Evolutionary conservation across 2,329 filamentous ascomycete genomes (phyloP).

Genomic region (Mariannaea sp.): DNA sequence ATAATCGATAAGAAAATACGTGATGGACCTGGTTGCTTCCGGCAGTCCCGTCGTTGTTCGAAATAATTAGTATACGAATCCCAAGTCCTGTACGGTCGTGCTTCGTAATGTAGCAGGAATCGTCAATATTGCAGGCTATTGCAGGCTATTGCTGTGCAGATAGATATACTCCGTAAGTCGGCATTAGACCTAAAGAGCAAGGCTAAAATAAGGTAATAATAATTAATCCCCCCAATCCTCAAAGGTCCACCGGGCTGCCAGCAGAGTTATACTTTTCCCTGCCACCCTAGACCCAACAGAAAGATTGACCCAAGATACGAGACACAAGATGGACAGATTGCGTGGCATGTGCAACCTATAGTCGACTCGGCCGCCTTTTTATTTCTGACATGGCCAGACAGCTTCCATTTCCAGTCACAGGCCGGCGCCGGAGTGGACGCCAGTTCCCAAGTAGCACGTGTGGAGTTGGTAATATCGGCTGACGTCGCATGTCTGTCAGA

Average conservation of each 20-base stretch:
- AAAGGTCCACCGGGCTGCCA: background rate
- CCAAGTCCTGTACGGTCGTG: too few relatives aligned
- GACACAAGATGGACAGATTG: constrained; percentile 12
- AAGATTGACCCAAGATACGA: constrained; percentile 14
- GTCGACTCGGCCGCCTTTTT: constrained; percentile 13
- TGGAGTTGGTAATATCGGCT: constrained; percentile 28
- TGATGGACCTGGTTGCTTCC: too few relatives aligned
- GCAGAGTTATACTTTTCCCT: constrained; percentile 13
- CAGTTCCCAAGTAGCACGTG: constrained; percentile 19
- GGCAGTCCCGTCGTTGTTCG: too few relatives aligned
- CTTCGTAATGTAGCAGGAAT: background rate
- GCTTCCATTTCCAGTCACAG: constrained; percentile 18
- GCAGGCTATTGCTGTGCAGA: background rate
- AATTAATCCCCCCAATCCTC: too few relatives aligned
- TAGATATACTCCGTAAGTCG: background rate
- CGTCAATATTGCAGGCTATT: background rate
- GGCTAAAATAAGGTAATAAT: background rate
- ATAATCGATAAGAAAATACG: background rate
- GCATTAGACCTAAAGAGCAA: background rate
- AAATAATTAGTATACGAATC: too few relatives aligned
- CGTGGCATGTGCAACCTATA: constrained; percentile 10
- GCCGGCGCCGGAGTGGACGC: constrained; percentile 14
- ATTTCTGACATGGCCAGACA: constrained; percentile 9
- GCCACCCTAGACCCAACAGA: background rate
- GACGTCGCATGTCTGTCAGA: constrained; percentile 32